Conservation (phyloP, 805 yeast genomes). For the Myxozyma vanderwaltii region DNA sequence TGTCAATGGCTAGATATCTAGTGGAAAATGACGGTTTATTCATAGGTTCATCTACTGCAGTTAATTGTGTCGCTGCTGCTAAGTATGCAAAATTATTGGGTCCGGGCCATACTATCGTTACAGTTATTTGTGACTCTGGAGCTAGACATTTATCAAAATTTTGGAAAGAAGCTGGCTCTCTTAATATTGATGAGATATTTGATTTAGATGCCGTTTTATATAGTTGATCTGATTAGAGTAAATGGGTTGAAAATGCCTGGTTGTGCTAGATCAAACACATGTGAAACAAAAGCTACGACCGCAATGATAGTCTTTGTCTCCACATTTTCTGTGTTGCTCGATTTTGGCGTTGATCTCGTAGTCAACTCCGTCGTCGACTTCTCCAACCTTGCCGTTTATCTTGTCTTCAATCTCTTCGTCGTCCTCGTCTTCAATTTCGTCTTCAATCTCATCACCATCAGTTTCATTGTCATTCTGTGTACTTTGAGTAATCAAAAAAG, state of each 20-base stretch:
- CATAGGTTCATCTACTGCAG: slow-evolving; percentile 90
- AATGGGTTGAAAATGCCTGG: too few species aligned
- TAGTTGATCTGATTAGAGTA: too few species aligned
- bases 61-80: slow-evolving; percentile 88
- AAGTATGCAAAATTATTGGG: slow-evolving; percentile 54
- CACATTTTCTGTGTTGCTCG: slow-evolving; percentile 20
- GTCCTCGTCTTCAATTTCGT: too few species aligned
- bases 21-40: slow-evolving; percentile 86
- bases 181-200: neutral
- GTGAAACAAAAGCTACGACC: slow-evolving; percentile 29
- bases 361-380: too few species aligned
- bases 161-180: slow-evolving; percentile 57
- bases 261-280: slow-evolving; percentile 24
- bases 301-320: slow-evolving; percentile 26
- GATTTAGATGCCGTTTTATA: slow-evolving; percentile 10
- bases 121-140: slow-evolving; percentile 92
- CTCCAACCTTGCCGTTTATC: neutral
- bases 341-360: too few species aligned
- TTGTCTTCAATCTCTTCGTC: too few species aligned
- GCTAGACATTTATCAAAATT: slow-evolving; percentile 86
- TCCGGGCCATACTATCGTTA: slow-evolving; percentile 71
- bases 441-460: neutral
- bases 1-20: slow-evolving; percentile 82
- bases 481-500: neutral
- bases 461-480: neutral